A percentile compares a stretch with the other conserved stretches of the same genome.
Evolutionary conservation across 1,284 basidiomycete species (phyloP).

Genomic region (Heterobasidion occidentale): DNA sequence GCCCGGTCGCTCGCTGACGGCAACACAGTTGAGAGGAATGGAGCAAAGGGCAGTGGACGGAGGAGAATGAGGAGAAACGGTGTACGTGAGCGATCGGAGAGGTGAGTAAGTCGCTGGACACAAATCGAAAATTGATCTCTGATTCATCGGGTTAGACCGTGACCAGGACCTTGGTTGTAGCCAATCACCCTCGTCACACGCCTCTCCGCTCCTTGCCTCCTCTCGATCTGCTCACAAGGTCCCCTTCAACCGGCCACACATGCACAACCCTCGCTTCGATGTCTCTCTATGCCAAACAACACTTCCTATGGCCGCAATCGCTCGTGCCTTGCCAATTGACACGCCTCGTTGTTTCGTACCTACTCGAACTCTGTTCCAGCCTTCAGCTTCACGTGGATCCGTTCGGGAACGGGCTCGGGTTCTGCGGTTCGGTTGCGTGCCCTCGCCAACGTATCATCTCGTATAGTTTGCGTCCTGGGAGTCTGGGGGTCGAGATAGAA

Average conservation of each 20-base stretch:
- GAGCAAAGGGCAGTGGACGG: neutral
- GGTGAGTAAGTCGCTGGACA: neutral
- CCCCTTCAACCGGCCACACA: too few relatives aligned
- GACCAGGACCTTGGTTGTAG: neutral
- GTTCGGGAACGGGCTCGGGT: neutral
- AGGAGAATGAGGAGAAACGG: neutral
- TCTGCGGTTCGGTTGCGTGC: neutral
- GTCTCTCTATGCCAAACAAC: too few relatives aligned
- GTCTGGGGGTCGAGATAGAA: neutral
- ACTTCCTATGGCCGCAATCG: too few relatives aligned
- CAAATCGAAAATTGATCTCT: slow-evolving; percentile 1
- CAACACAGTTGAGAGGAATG: neutral
- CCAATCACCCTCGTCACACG: neutral
- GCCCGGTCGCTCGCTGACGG: too few relatives aligned
- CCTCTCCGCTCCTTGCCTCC: too few relatives aligned
- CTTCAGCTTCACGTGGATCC: neutral
- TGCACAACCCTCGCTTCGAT: too few relatives aligned
- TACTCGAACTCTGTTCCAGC: neutral
- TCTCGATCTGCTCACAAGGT: too few relatives aligned
- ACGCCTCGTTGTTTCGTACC: too few relatives aligned
- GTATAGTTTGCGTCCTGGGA: neutral
- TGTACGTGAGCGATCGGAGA: neutral
- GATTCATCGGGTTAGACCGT: slow-evolving; percentile 1
- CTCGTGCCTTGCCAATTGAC: too few relatives aligned
- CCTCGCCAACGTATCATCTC: neutral